These are phyloP conservation scores for Gillenia trifoliata DNA, from an alignment of 306 rosid genomes.

Conservation along the genomic window DNA sequence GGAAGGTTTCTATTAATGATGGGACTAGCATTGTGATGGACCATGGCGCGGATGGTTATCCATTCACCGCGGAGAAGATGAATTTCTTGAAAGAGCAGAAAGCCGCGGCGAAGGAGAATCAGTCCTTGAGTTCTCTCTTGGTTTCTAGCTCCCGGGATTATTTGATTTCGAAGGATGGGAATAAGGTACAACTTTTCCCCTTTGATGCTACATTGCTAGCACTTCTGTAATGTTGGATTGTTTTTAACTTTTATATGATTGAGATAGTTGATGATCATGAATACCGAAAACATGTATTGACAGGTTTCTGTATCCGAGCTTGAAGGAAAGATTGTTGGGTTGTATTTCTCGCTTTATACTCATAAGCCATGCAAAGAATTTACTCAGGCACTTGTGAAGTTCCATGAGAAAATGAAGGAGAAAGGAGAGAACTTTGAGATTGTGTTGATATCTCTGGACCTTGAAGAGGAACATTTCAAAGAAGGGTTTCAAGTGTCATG, in stretches of 20 bases:
- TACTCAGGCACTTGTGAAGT: constrained; percentile 30
- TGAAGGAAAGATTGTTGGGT: constrained; percentile 45
- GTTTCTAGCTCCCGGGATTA: constrained; percentile 41
- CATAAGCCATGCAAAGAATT: constrained; percentile 25
- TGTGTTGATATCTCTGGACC: constrained; percentile 39
- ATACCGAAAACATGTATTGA: not conserved
- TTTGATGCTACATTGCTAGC: not conserved
- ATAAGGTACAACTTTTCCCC: constrained; percentile 23
- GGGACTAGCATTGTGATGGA: constrained; percentile 36
- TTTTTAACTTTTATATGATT: not conserved
- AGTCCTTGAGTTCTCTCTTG: constrained; percentile 37
- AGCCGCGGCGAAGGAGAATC: constrained; percentile 26
- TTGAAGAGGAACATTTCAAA: constrained; percentile 31
- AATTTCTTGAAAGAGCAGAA: constrained; percentile 30
- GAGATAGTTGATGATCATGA: not conserved
- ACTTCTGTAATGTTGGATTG: not conserved
- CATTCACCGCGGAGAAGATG: constrained; percentile 33
- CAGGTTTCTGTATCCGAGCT: constrained; percentile 47
- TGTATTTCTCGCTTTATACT: constrained; percentile 29
- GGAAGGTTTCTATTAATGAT: constrained; percentile 24
- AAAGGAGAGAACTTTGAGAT: constrained; percentile 52
- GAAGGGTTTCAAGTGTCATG: constrained; percentile 34
- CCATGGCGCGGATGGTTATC: constrained; percentile 40
- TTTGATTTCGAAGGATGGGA: constrained; percentile 33
- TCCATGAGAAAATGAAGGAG: constrained; percentile 32